Conservation (phyloP, 306 rosid species). For the Abrus pulchellus region DNA sequence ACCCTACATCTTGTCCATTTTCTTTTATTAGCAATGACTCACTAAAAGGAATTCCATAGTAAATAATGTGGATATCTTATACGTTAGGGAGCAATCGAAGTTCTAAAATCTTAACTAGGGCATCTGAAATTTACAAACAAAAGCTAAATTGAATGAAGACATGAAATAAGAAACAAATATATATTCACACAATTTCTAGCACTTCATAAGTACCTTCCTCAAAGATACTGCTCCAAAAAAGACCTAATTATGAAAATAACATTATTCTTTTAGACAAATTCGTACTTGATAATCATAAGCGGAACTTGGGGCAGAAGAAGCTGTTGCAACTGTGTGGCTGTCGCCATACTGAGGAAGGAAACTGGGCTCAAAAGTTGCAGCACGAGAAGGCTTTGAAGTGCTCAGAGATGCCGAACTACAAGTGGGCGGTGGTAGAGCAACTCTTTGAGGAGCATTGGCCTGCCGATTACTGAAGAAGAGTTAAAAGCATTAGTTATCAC, state of each 20-base stretch:
- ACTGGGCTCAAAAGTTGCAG: slow-evolving; percentile 57
- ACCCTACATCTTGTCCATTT: background rate
- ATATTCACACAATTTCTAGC: slow-evolving; percentile 1
- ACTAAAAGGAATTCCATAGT: background rate
- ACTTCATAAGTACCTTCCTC: background rate
- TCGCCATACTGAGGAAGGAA: slow-evolving; percentile 57
- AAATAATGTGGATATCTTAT: background rate
- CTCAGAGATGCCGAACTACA: slow-evolving; percentile 53
- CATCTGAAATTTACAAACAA: too few species aligned
- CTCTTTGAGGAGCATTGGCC: slow-evolving; percentile 60
- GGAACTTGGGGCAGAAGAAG: slow-evolving; percentile 65
- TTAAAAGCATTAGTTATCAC: slow-evolving; percentile 36
- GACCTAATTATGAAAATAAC: background rate
- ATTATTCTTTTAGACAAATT: background rate
- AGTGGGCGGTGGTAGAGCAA: slow-evolving; percentile 73
- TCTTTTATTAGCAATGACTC: background rate
- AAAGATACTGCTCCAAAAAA: background rate
- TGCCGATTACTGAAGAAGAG: slow-evolving; percentile 44
- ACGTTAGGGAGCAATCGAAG: too few species aligned
- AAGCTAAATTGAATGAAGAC: background rate
- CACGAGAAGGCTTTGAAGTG: slow-evolving; percentile 57
- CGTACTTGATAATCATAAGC: slow-evolving; percentile 67
- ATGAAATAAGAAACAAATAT: background rate
- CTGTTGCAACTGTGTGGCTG: slow-evolving; percentile 46
- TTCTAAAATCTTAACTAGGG: too few species aligned